Evolutionary conservation across 1,284 basidiomycete species (phyloP), one percentile per base, ranked within the genome.

Genomic region (Chalciporus sp.): DNA sequence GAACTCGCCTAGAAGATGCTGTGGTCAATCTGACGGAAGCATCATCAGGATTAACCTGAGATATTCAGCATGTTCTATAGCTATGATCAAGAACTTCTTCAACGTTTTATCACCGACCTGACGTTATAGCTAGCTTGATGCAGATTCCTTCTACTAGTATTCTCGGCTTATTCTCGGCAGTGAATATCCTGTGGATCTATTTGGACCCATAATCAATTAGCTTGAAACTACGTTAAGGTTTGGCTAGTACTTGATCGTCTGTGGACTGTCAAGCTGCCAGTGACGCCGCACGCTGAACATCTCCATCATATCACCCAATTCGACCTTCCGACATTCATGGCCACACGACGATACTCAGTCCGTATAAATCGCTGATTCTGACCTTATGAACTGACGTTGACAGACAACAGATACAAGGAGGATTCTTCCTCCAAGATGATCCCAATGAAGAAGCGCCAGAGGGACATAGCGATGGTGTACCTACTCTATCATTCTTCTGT

Each of bases 381-480:
- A 12, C n/a, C 17, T 19, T 35, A 26, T 14, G 8, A 14, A 10
- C 31, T 26, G 43, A 45, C 19, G 9, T 50, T 58, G 27, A 49
- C 14, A 5, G 11, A n/a, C 4, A 17, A 37, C 35, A 65, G 64
- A 47, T 52, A 8, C 4, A 61, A 16, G 33, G 12, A 5, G 64
- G 60, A 33, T 3, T 57, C 40, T 68, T 68, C 46, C 45, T 65
- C 14, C 66, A 65, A 54, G 58, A 55, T 26, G 64, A 68, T 51
- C 52, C 48, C 1, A 23, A 23, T 23, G 23, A 2, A 23, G 52
- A 61, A 44, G 53, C 50, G 2, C 7, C 31, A 31, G 64, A 43
- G 19, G 51, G 40, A 6, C 40, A 41, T 11, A 41, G 40, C 40
- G 20, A 19, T 12, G 28, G 0, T 5, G 63, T 65, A 41, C 12